phyloP scores from a whole-genome alignment of 1,284 basidiomycete genomes.

The Papiliotrema flavescens region DNA sequence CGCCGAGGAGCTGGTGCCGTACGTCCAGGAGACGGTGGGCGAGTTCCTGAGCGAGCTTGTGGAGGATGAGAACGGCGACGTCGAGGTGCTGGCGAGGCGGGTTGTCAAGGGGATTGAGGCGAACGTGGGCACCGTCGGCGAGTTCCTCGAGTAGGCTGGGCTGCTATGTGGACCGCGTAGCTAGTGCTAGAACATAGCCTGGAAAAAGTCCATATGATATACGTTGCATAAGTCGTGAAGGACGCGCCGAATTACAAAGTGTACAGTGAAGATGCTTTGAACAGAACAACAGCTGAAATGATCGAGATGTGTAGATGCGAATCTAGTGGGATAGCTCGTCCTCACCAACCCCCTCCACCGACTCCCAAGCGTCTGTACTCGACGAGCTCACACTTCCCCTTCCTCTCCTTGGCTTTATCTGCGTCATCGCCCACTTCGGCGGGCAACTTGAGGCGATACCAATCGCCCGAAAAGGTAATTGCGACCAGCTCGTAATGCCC shows the following conservation, averaged over 20 bases:
- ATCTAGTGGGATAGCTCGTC: not conserved
- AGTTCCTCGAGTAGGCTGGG: slow-evolving; percentile 45
- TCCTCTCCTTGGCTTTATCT: slow-evolving; percentile 8
- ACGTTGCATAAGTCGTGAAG: not conserved
- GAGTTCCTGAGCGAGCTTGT: slow-evolving; percentile 53
- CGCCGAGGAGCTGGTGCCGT: slow-evolving; percentile 58
- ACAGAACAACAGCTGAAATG: not conserved
- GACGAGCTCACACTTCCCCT: slow-evolving; percentile 36
- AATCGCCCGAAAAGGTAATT: slow-evolving; percentile 83
- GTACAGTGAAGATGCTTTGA: no score
- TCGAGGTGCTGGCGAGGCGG: slow-evolving; percentile 47
- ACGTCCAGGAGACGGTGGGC: slow-evolving; percentile 54
- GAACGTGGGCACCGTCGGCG: slow-evolving; percentile 48
- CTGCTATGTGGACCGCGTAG: no score
- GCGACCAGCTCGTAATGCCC: slow-evolving; percentile 66
- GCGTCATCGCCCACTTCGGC: slow-evolving; percentile 1
- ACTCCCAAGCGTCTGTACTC: slow-evolving; percentile 43
- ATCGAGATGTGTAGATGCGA: not conserved
- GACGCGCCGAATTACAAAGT: not conserved
- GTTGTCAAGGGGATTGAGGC: slow-evolving; percentile 50
- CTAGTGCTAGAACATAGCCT: no score
- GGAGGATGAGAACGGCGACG: slow-evolving; percentile 51
- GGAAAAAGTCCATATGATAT: no score
- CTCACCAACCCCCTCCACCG: slow-evolving; percentile 41
- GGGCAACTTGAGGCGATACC: slow-evolving; percentile 81